phyloP scores from a whole-genome alignment of 805 yeast genomes.

The Saturnispora diversa region DNA sequence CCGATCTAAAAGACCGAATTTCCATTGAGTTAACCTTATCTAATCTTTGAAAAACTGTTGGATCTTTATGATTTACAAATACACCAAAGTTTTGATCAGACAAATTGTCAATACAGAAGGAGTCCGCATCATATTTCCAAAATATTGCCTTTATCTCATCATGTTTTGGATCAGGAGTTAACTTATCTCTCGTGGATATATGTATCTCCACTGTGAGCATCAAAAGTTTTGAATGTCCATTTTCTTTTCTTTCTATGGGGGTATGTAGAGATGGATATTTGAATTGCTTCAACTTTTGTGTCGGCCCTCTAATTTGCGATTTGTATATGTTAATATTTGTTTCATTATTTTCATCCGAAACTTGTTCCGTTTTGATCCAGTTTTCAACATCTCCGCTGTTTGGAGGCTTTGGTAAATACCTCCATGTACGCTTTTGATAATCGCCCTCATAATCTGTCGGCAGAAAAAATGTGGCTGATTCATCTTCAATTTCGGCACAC shows the following conservation, averaged over 20 bases:
- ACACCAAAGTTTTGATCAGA: slow-evolving; percentile 31
- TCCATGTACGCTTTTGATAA: slow-evolving; percentile 11
- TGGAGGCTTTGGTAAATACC: slow-evolving; percentile 37
- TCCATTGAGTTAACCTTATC: slow-evolving; percentile 17
- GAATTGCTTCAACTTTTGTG: slow-evolving; percentile 34
- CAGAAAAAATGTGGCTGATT: background rate
- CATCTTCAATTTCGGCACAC: slow-evolving; percentile 30
- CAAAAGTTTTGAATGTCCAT: slow-evolving; percentile 41
- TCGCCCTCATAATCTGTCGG: background rate
- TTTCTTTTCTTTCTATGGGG: slow-evolving; percentile 27
- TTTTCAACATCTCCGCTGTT: slow-evolving; percentile 29
- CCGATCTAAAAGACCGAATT: slow-evolving; percentile 41
- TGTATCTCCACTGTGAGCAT: slow-evolving; percentile 64
- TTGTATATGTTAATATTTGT: slow-evolving; percentile 13
- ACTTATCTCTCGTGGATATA: slow-evolving; percentile 42
- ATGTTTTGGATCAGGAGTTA: slow-evolving; percentile 53
- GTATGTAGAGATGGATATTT: slow-evolving; percentile 31
- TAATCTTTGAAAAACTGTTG: background rate
- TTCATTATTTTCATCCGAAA: background rate
- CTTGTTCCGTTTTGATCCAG: slow-evolving; percentile 26
- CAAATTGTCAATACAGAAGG: slow-evolving; percentile 28
- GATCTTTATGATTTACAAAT: slow-evolving; percentile 16
- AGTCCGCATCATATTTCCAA: slow-evolving; percentile 51
- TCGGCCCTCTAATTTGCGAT: slow-evolving; percentile 48
- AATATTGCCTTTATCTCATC: slow-evolving; percentile 56